phyloP scores from a whole-genome alignment of 306 rosid species.

The Ochetophila trinervis region DNA sequence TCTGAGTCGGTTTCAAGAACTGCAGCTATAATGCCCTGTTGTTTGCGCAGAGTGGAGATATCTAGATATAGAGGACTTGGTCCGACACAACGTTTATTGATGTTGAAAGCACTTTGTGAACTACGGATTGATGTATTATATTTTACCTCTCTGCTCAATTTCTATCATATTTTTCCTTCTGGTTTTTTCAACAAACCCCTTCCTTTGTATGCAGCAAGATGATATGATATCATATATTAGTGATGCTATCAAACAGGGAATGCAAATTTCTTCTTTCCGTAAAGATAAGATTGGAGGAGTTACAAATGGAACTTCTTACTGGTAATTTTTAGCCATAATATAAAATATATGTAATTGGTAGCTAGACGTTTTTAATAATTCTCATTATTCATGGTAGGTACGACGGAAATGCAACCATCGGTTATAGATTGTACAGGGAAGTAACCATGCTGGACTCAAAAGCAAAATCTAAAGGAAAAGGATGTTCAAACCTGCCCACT shows the following conservation, averaged over 20 bases:
- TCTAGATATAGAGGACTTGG: constrained; percentile 61
- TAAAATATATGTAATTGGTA: constrained; percentile 7
- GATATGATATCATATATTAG: constrained; percentile 64
- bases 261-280: constrained; percentile 55
- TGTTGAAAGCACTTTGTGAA: constrained; percentile 89
- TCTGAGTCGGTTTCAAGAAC: constrained; percentile 2
- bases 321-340: constrained; percentile 42
- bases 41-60: constrained; percentile 74
- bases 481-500: constrained; percentile 35
- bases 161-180: constrained; percentile 12
- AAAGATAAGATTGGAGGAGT: constrained; percentile 66
- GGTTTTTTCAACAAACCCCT: neutral
- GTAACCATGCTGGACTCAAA: constrained; percentile 36
- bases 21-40: constrained; percentile 15
- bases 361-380: constrained; percentile 15
- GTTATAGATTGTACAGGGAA: constrained; percentile 63
- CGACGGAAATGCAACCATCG: constrained; percentile 58
- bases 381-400: constrained; percentile 53
- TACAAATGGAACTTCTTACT: constrained; percentile 56
- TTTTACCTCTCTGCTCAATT: constrained; percentile 16
- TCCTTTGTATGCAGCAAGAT: constrained; percentile 60
- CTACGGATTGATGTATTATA: constrained; percentile 67
- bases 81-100: constrained; percentile 59
- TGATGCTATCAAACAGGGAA: constrained; percentile 72
- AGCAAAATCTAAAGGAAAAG: constrained; percentile 35